Base-by-base conservation (phyloP, 2,329 filamentous ascomycete species). In the Paramyrothecium roridum region DNA sequence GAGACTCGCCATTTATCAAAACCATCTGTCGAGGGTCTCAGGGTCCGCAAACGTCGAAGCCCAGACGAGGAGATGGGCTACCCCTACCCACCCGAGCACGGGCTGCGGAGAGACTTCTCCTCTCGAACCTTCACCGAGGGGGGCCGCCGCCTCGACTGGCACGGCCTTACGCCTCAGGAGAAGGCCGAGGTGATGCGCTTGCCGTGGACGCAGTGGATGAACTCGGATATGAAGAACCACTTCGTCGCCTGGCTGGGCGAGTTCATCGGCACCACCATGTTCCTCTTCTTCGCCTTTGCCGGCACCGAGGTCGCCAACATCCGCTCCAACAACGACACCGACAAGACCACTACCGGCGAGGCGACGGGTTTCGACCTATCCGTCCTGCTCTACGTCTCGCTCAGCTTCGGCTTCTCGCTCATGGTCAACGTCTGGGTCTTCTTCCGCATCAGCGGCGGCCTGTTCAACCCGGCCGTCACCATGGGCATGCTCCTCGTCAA, bases 401-500 rank as follows among this genome's bases (percentile, higher is more conserved):
- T 76, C 47, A 67, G 64, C 53, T 77, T 77, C 52, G 75, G 73
- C 13, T 73, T 77, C 57, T 73, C 72, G 20, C 69, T 79, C 52
- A 72, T 74, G 52, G 74, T 77, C 53, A 79, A 77, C 52, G 76
- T 75, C 13, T 80, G 76, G 76, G 64, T 77, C 37, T 80, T 79
- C 63, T 80, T 76, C 62, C 70, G 76, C 47, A 74, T 80, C 37
- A 76, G 71, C 40, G 70, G 70, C 48, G 70, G 70, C 21, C 61
- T 73, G 3, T 73, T 73, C 57, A 73, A 73, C 57, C 70, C 70
- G 3, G 70, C 70, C 11, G 70, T 73, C 20, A 84, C 82, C 0
- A 68, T 85, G 1, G 81, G 77, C 2, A 77, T 84, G 54, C 70
- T 76, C 21, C 69, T 84, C 19, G 75, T 79, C 33, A 77, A 77